Evolutionary conservation across 2,329 filamentous ascomycete species (phyloP).

Genomic region (Fusarium piperis): DNA sequence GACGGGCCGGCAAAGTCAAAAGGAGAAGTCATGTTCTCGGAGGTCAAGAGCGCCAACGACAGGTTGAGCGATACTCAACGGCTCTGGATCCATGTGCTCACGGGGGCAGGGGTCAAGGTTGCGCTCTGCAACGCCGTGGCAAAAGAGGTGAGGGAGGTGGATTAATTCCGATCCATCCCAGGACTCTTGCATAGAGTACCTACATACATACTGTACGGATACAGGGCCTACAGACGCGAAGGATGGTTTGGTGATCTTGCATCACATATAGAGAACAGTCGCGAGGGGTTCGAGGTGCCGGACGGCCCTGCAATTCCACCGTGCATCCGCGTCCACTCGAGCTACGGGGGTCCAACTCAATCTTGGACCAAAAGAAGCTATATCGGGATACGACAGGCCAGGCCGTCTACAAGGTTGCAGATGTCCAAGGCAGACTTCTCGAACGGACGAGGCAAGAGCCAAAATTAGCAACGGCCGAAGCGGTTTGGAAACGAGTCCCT

Average conservation of each 20-base stretch:
- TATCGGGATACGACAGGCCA: slow-evolving; percentile 20
- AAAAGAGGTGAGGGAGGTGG: slow-evolving; percentile 58
- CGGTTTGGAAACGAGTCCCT: slow-evolving; percentile 26
- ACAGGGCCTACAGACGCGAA: neutral
- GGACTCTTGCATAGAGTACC: slow-evolving; percentile 9
- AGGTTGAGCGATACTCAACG: slow-evolving; percentile 94
- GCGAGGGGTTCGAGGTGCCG: slow-evolving; percentile 1
- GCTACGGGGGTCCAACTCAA: slow-evolving; percentile 6
- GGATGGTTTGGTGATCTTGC: slow-evolving; percentile 11
- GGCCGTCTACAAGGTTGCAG: neutral
- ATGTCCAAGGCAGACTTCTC: neutral
- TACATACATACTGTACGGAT: neutral
- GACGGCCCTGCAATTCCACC: slow-evolving; percentile 15
- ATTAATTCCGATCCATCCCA: slow-evolving; percentile 40
- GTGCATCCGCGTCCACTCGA: slow-evolving; percentile 6
- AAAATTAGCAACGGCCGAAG: slow-evolving; percentile 40
- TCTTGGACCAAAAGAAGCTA: slow-evolving; percentile 11
- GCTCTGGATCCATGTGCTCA: slow-evolving; percentile 95
- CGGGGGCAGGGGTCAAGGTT: slow-evolving; percentile 83
- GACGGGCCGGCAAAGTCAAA: slow-evolving; percentile 48
- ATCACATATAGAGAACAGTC: slow-evolving; percentile 20
- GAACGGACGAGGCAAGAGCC: slow-evolving; percentile 8
- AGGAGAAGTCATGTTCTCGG: slow-evolving; percentile 77
- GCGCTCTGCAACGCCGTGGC: slow-evolving; percentile 78
- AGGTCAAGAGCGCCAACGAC: slow-evolving; percentile 89